phyloP scores from a whole-genome alignment of 176 grass and related monocot genomes.

The Oryza punctata region DNA sequence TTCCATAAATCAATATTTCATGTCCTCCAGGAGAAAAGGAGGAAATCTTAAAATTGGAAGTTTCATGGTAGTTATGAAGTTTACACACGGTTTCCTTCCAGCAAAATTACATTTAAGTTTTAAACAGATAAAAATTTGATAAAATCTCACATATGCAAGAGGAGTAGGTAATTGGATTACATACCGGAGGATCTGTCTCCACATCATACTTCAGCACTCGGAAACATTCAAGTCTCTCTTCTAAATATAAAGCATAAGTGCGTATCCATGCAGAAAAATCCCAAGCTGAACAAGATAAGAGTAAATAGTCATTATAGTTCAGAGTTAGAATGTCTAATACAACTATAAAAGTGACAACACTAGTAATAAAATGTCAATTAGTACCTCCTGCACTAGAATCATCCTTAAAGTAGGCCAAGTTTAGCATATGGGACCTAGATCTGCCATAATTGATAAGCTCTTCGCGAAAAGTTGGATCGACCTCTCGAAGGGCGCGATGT shows the following conservation, averaged over 20 bases:
- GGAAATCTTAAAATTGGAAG: background rate
- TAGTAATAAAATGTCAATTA: conserved; percentile 20
- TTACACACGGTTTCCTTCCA: background rate
- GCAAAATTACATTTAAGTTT: background rate
- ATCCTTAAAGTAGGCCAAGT: conserved; percentile 98
- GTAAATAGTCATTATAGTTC: conserved; percentile 34
- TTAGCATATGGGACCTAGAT: conserved; percentile 95
- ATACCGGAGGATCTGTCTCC: conserved; percentile 91
- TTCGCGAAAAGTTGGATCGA: conserved; percentile 94
- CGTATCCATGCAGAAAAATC: conserved; percentile 98
- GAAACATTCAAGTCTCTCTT: conserved; percentile 98
- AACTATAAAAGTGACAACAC: conserved; percentile 26
- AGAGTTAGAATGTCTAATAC: conserved; percentile 14
- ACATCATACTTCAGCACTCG: conserved; percentile 93
- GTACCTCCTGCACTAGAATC: conserved; percentile 96
- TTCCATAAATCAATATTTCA: background rate
- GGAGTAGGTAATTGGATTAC: conserved; percentile 29
- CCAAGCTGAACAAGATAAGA: conserved; percentile 71
- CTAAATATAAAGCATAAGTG: conserved; percentile 91
- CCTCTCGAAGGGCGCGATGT: conserved; percentile 90
- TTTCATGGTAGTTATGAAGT: background rate
- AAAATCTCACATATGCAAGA: background rate
- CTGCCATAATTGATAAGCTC: conserved; percentile 98
- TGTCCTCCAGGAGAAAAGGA: background rate
- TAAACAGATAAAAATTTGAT: conserved; percentile 4